Percentiles rank a stretch among this genome's conserved stretches.
Evolutionary conservation across 148 eudicot species (phyloP).

Genomic region (Oxyria digyna): DNA sequence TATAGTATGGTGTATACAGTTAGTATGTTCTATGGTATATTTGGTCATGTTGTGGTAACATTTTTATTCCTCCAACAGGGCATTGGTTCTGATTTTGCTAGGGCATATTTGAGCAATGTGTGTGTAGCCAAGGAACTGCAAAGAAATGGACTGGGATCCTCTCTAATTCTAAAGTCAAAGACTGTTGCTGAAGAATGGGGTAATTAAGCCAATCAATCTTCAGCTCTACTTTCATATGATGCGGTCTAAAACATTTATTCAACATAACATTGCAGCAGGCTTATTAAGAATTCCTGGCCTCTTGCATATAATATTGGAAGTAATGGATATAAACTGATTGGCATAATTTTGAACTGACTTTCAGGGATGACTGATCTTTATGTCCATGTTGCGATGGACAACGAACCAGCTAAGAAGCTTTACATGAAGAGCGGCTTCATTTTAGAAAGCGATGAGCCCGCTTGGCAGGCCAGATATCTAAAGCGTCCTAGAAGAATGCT

Average conservation of each 20-base stretch:
- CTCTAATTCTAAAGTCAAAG: constrained; percentile 48
- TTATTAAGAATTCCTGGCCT: neutral
- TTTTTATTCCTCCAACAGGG: constrained; percentile 30
- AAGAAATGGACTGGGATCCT: constrained; percentile 63
- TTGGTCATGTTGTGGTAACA: neutral
- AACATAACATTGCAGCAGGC: neutral
- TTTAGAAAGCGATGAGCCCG: constrained; percentile 74
- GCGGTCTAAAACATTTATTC: neutral
- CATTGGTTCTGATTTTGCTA: constrained; percentile 73
- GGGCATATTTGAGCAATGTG: constrained; percentile 86
- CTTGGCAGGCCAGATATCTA: constrained; percentile 70
- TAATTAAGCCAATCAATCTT: no score
- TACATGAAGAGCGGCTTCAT: constrained; percentile 79
- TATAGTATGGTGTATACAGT: neutral
- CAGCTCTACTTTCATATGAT: neutral
- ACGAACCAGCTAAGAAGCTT: constrained; percentile 67
- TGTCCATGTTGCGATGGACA: constrained; percentile 81
- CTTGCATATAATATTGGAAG: no score
- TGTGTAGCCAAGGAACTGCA: constrained; percentile 87
- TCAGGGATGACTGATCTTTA: constrained; percentile 85
- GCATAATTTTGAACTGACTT: neutral
- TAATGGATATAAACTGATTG: neutral
- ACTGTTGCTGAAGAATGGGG: constrained; percentile 85
- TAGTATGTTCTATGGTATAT: neutral
- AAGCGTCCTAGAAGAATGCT: constrained; percentile 78